Base-by-base conservation (phyloP, 768 basidiomycete species). In the Tulasnella sp. region DNA sequence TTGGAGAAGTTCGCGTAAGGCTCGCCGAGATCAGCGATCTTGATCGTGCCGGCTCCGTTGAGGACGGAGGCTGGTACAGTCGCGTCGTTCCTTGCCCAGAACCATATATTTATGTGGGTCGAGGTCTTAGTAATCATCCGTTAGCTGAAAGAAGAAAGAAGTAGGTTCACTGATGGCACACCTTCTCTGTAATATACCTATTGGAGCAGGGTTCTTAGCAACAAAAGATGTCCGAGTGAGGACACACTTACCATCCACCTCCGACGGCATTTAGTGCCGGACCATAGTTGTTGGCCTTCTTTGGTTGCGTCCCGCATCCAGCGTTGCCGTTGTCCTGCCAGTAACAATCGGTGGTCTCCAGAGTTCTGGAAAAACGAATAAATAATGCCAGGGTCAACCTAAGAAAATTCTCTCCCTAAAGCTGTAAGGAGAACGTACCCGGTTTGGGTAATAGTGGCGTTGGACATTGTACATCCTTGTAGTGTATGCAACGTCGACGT, bases 171-270 rank as follows among this genome's bases (percentile, higher is more conserved):
- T n/a, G n/a, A n/a, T n/a, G n/a, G n/a, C n/a, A n/a, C n/a, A n/a
- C n/a, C n/a, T n/a, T n/a, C n/a, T n/a, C n/a, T n/a, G n/a, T n/a
- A n/a, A n/a, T n/a, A n/a, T n/a, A n/a, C n/a, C n/a, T n/a, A n/a
- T n/a, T n/a, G n/a, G n/a, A n/a, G n/a, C n/a, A n/a, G n/a, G n/a
- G n/a, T n/a, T n/a, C n/a, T n/a, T n/a, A n/a, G n/a, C n/a, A n/a
- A n/a, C n/a, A n/a, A n/a, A n/a, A n/a, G n/a, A n/a, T n/a, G n/a
- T n/a, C n/a, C n/a, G n/a, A n/a, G n/a, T n/a, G n/a, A 8, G 32
- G 23, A 27, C 13, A 45, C 17, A 65, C 70, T 61, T 69, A 71
- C 67, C 68, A 70, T 1, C 64, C 62, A n/a, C 62, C 64, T n/a
- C 58, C 62, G 4, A 32, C 43, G 13, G 34, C 41, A 41, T 65